Conservation (phyloP, 768 basidiomycete genomes). For the Hydnomerulius pinastri region DNA sequence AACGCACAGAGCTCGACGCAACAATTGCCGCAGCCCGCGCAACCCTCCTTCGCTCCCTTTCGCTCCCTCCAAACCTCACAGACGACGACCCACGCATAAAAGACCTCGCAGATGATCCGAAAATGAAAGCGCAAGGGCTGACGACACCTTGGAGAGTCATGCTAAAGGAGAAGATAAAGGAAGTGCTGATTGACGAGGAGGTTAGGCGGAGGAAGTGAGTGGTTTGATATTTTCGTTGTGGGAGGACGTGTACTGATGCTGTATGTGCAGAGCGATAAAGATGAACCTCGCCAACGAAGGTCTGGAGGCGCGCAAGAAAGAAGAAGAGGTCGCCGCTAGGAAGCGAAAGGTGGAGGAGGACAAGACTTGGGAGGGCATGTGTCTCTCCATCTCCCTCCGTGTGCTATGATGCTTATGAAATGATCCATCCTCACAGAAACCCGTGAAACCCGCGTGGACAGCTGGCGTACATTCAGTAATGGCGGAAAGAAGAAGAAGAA, state of each 20-base stretch:
- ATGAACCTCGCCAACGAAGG: constrained; percentile 92
- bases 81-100: constrained; percentile 62
- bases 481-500: constrained; percentile 84
- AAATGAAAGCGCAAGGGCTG: constrained; percentile 29
- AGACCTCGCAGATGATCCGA: constrained; percentile 41
- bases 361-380: constrained; percentile 83
- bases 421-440: constrained; percentile 45
- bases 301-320: constrained; percentile 89
- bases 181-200: constrained; percentile 89
- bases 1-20: constrained; percentile 81
- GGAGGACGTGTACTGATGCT: constrained; percentile 3
- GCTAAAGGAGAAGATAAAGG: constrained; percentile 73
- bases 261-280: constrained; percentile 71
- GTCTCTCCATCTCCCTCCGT: not conserved
- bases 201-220: constrained; percentile 79
- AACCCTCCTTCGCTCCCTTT: constrained; percentile 61
- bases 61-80: constrained; percentile 59
- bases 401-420: not conserved
- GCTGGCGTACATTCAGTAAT: constrained; percentile 76
- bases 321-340: constrained; percentile 73
- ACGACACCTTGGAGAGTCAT: constrained; percentile 67
- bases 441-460: constrained; percentile 80
- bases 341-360: constrained; percentile 92
- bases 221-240: not conserved
- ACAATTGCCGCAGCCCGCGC: constrained; percentile 74